Evolutionary conservation across 2,329 filamentous ascomycete species (phyloP).

Genomic region (Diplocarpon mali): DNA sequence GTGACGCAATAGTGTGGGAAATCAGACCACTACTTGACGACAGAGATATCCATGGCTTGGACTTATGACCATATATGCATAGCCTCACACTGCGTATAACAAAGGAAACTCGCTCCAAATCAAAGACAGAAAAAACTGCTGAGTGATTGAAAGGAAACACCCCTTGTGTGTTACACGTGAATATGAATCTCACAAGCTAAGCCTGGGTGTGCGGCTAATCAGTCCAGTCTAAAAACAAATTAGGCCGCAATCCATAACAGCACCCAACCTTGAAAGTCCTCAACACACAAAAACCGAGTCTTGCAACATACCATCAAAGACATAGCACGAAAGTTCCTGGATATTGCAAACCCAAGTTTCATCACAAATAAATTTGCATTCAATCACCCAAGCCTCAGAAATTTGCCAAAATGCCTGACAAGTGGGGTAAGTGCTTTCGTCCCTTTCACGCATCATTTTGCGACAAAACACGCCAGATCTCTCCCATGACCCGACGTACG

Average conservation of each 20-base stretch:
- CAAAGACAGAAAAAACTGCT: not conserved
- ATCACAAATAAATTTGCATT: not conserved
- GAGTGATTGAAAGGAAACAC: not conserved
- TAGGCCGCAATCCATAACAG: slow-evolving; percentile 2
- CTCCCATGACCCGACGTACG: not conserved
- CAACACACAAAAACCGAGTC: slow-evolving; percentile 1
- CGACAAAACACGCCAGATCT: not conserved
- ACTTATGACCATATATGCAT: too few species aligned
- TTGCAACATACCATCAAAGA: not conserved
- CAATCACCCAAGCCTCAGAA: not conserved
- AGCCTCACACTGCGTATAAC: too few species aligned
- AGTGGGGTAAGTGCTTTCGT: slow-evolving; percentile 26
- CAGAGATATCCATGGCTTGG: too few species aligned
- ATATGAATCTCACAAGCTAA: not conserved
- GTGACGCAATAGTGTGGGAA: too few species aligned
- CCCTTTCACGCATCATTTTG: slow-evolving; percentile 15
- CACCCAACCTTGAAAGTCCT: not conserved
- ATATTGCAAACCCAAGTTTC: not conserved
- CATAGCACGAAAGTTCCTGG: not conserved
- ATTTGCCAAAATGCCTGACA: slow-evolving; percentile 24
- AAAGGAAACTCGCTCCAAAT: too few species aligned
- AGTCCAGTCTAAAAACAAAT: not conserved
- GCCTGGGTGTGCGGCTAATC: not conserved
- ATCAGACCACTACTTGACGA: too few species aligned
- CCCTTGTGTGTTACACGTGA: slow-evolving; percentile 1